Base-by-base conservation (phyloP, 176 grass and related monocot genomes). In the Carex kokanica region DNA sequence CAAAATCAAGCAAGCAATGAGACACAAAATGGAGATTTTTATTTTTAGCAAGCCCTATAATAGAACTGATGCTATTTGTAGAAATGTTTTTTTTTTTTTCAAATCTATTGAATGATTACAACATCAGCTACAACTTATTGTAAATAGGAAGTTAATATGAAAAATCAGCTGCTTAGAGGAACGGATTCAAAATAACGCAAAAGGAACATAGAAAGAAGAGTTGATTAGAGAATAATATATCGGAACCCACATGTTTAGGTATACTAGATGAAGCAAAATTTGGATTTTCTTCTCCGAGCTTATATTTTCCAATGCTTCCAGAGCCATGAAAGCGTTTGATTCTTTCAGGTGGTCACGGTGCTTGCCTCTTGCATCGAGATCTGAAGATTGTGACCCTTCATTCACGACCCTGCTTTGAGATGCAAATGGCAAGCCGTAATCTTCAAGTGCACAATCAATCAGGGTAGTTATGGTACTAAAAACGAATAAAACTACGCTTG, bases 291-390 rank as follows among this genome's bases (percentile, higher is more conserved):
- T 91, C 68, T 93, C 80, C 74, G 92, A 83, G 74, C 71, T 79
- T 87, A 98, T 90, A 59, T 89, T 91, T 77, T 91, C 85, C 69
- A 92, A 51, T 79, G 92, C 89, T 20, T 98, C 89, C 38, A 98
- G 67, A 87, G 95, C 90, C 84, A 93, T 78, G 69, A 77, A 60
- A 55, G 87, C 88, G 70, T 94, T 98, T 60, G 72, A 92, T 56
- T 67, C 80, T 40, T 86, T 89, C 23, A 98, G 52, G 63, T 88
- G 84, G 67, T 89, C 89, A 34, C 45, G 88, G 47, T 91, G 87
- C 74, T 90, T 84, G 5, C 68, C 88, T 29, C 60, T 64, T 60
- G 74, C 83, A 77, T 58, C 69, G 36, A 53, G 85, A 79, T 91
- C 84, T 60, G 89, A 88, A 78, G 89, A 8, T 40, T 94, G 87